phyloP scores from a whole-genome alignment of 768 basidiomycete genomes.

The Gloeostereum incarnatum region DNA sequence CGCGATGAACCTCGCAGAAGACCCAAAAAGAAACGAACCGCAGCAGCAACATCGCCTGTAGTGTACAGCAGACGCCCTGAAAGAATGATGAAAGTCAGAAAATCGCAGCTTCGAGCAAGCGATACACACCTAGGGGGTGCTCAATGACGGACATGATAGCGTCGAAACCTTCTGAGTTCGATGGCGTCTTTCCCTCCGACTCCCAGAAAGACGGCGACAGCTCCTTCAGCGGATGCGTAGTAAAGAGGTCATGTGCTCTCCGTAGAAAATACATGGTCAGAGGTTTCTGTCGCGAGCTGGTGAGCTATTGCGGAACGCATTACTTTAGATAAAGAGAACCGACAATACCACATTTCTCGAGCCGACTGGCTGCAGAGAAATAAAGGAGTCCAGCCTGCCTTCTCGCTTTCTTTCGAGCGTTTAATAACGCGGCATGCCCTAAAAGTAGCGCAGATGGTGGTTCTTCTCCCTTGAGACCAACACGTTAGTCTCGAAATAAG shows the following conservation, averaged over 20 bases:
- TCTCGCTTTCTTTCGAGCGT: conserved; percentile 41
- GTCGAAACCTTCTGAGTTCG: conserved; percentile 36
- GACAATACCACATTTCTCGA: conserved; percentile 83
- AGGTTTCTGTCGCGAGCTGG: conserved; percentile 50
- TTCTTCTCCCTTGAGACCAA: conserved; percentile 69
- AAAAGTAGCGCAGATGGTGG: conserved; percentile 70
- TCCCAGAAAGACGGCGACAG: conserved; percentile 81
- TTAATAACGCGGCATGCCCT: conserved; percentile 71
- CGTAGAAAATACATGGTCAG: conserved; percentile 77
- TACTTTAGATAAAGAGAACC: conserved; percentile 18
- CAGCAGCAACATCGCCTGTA: conserved; percentile 72
- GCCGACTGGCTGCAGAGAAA: conserved; percentile 58
- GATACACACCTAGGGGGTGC: conserved; percentile 58
- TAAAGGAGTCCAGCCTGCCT: conserved; percentile 77
- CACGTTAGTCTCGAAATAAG: not conserved
- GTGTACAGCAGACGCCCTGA: conserved; percentile 79
- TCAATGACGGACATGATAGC: conserved; percentile 67
- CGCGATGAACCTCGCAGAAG: conserved; percentile 45
- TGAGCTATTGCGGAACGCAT: not conserved
- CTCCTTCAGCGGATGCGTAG: conserved; percentile 35
- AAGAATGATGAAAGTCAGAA: conserved; percentile 6
- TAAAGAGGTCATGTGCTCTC: conserved; percentile 58
- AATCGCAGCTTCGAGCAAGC: not conserved
- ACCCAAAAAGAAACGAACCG: conserved; percentile 70
- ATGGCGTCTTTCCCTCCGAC: conserved; percentile 43